These are phyloP conservation scores for Lipomyces mesembrius DNA, from an alignment of 805 yeast species.

Conservation along the genomic window DNA sequence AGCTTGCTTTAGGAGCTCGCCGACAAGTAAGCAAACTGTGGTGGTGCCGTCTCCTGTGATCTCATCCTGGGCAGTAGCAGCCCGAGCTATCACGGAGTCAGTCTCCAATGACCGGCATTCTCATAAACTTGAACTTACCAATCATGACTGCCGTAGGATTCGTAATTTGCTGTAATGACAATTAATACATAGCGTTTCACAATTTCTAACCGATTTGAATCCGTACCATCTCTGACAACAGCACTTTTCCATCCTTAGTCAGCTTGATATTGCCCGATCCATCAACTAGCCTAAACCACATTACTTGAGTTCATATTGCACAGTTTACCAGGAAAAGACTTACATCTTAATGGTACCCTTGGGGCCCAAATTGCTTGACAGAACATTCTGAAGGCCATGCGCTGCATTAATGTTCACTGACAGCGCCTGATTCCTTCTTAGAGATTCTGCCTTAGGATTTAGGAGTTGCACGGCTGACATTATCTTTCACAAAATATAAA, in stretches of 20 bases:
- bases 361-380: constrained; percentile 92
- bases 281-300: constrained; percentile 64
- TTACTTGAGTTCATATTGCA: background rate
- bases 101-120: background rate
- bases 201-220: background rate
- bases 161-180: constrained; percentile 67
- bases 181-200: constrained; percentile 4
- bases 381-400: constrained; percentile 91
- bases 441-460: constrained; percentile 97
- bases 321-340: background rate
- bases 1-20: constrained; percentile 92
- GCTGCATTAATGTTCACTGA: constrained; percentile 96
- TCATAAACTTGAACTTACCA: constrained; percentile 39
- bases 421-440: constrained; percentile 91
- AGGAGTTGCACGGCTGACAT: constrained; percentile 63
- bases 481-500: background rate
- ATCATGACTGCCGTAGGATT: constrained; percentile 88
- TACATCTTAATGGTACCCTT: constrained; percentile 92
- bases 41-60: constrained; percentile 99
- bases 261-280: constrained; percentile 95
- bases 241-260: constrained; percentile 95
- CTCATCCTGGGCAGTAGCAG: constrained; percentile 98
- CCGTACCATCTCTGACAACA: constrained; percentile 78
- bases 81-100: constrained; percentile 64
- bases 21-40: constrained; percentile 90